Conservation (phyloP, 768 basidiomycete genomes). For the Termitomyces sp. region DNA sequence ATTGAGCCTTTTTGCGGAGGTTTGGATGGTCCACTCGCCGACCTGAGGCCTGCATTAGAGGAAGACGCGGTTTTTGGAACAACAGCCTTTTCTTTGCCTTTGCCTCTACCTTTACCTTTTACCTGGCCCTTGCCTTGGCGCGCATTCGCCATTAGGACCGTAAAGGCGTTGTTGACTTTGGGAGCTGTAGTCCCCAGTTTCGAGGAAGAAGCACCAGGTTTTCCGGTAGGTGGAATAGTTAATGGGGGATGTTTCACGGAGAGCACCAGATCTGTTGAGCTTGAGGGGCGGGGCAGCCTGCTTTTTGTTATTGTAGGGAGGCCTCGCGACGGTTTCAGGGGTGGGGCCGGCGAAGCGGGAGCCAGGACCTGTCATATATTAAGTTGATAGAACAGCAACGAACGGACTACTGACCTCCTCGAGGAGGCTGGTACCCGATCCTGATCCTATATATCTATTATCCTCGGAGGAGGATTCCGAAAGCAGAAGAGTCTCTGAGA, state of each 20-base stretch:
- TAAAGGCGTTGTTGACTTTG: constrained; percentile 26
- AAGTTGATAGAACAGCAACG: not conserved
- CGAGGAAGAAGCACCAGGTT: not conserved
- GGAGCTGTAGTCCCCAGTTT: constrained; percentile 10
- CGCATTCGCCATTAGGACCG: constrained; percentile 27
- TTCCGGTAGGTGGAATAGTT: not conserved
- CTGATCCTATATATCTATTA: constrained; percentile 18
- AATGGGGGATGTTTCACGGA: not conserved
- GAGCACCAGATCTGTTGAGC: constrained; percentile 4
- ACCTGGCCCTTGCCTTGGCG: constrained; percentile 14
- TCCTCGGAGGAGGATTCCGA: constrained; percentile 13
- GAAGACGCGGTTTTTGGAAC: constrained; percentile 9
- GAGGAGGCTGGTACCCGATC: constrained; percentile 19
- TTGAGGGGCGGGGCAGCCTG: constrained; percentile 31
- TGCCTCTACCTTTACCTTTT: constrained; percentile 23
- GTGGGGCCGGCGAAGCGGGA: not conserved
- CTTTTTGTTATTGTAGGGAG: constrained; percentile 20
- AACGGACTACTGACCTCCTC: constrained; percentile 19
- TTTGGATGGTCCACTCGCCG: constrained; percentile 5
- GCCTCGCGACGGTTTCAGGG: constrained; percentile 13
- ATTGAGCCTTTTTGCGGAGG: not conserved
- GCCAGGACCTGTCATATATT: not conserved
- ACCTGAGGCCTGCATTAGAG: constrained; percentile 1
- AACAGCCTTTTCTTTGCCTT: constrained; percentile 18
- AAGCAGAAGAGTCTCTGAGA: constrained; percentile 43